phyloP scores from a whole-genome alignment of 2,329 filamentous ascomycete genomes.

The Colletotrichum tropicale region DNA sequence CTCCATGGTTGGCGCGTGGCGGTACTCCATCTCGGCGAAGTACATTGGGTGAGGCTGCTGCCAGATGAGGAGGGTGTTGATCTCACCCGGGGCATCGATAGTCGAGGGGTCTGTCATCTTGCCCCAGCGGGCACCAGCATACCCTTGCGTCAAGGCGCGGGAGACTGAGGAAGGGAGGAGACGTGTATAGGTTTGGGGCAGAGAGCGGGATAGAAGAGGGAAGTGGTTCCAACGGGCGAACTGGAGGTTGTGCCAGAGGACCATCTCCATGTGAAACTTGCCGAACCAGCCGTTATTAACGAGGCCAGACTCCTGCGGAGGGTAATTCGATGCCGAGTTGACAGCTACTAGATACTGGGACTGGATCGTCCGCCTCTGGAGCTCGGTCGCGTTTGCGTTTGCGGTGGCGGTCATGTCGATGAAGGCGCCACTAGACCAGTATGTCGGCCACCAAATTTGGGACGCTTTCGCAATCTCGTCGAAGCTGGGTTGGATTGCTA shows the following conservation, averaged over 20 bases:
- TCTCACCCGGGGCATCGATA: slow-evolving; percentile 61
- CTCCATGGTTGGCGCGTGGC: slow-evolving; percentile 42
- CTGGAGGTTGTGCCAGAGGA: slow-evolving; percentile 56
- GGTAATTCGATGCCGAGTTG: slow-evolving; percentile 53
- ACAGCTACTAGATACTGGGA: slow-evolving; percentile 59
- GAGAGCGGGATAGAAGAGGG: slow-evolving; percentile 46
- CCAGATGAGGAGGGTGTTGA: slow-evolving; percentile 66
- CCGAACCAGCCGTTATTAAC: slow-evolving; percentile 63
- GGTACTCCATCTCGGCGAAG: slow-evolving; percentile 62
- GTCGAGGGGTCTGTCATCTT: slow-evolving; percentile 51
- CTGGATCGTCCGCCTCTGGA: slow-evolving; percentile 57
- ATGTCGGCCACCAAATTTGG: slow-evolving; percentile 49
- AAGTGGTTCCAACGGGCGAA: slow-evolving; percentile 56
- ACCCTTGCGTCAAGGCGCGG: slow-evolving; percentile 44
- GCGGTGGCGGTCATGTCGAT: slow-evolving; percentile 48
- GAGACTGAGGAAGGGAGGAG: slow-evolving; percentile 44
- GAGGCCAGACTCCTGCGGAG: slow-evolving; percentile 50
- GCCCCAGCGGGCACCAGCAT: slow-evolving; percentile 47
- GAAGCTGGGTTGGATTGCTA: slow-evolving; percentile 25
- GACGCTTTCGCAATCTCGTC: slow-evolving; percentile 34
- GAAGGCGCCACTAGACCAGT: slow-evolving; percentile 56
- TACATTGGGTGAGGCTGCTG: slow-evolving; percentile 67
- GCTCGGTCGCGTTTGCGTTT: slow-evolving; percentile 47
- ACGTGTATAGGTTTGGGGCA: slow-evolving; percentile 50
- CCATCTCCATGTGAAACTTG: slow-evolving; percentile 62